Conservation (phyloP, 495 filamentous ascomycete genomes). For the Clavariopsis aquatica region DNA sequence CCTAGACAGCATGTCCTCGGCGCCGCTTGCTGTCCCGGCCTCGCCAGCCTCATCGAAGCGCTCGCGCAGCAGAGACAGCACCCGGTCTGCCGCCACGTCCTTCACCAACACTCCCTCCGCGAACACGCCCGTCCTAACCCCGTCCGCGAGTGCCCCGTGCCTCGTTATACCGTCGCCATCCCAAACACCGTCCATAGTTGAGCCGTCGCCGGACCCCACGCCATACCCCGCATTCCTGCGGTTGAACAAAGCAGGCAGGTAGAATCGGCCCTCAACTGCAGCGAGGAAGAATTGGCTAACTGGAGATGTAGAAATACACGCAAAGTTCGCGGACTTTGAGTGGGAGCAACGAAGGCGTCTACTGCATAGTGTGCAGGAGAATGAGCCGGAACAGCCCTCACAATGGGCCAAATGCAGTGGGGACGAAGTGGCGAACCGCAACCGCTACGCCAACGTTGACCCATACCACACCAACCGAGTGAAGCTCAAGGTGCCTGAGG, state of each 20-base stretch:
- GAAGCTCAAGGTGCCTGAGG: constrained; percentile 76
- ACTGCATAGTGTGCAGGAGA: constrained; percentile 46
- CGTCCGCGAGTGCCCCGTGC: constrained; percentile 28
- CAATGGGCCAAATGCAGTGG: constrained; percentile 58
- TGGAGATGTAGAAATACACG: constrained; percentile 30
- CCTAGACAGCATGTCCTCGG: constrained; percentile 27
- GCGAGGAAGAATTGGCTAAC: constrained; percentile 25
- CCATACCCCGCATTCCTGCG: constrained; percentile 45
- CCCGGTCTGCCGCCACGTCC: constrained; percentile 27
- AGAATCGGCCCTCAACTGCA: constrained; percentile 12
- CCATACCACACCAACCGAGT: constrained; percentile 85
- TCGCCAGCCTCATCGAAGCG: constrained; percentile 40
- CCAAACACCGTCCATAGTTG: constrained; percentile 14
- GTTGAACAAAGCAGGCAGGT: constrained; percentile 44
- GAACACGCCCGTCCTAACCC: constrained; percentile 23
- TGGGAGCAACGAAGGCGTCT: constrained; percentile 63
- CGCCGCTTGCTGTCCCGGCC: constrained; percentile 32
- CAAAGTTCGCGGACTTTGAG: constrained; percentile 61
- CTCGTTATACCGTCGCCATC: constrained; percentile 27
- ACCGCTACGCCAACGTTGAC: constrained; percentile 83
- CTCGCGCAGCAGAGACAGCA: constrained; percentile 37
- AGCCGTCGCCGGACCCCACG: constrained; percentile 27
- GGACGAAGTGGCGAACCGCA: constrained; percentile 57
- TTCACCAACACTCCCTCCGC: constrained; percentile 23
- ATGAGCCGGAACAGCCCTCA: constrained; percentile 50